Base-by-base conservation (phyloP, 768 basidiomycete species). In the Macrolepiota albuminosa region DNA sequence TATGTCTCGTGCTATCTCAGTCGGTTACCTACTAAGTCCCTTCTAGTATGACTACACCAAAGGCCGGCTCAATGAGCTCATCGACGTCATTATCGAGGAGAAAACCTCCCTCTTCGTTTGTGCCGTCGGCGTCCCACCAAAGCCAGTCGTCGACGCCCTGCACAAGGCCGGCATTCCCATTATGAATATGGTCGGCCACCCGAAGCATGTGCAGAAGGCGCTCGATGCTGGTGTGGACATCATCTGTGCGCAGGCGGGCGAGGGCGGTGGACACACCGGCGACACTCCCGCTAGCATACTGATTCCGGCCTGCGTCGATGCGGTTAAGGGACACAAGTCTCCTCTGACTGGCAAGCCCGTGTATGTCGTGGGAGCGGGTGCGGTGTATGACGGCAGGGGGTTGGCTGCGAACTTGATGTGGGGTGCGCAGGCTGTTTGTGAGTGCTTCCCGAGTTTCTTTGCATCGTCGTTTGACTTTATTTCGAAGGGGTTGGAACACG, bases 151-250 rank as follows among this genome's bases (percentile, higher is more conserved):
- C 39, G 90, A 95, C 34, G 83, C 77, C 64, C 78, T 97, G 45
- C 95, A 97, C 75, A 75, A 84, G 66, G 91, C 91, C 13, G 88
- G 91, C 14, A 94, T 96, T 62, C 81, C 86, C 40, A 80, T 95
- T 66, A 95, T 94, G 92, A 95, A 95, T 75, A 94, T 93, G 91
- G 88, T 96, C 60, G 95, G 95, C n/a, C 91, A 94, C 69, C 93
- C 94, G 13, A 96, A 94, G 69, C 91, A 94, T 70, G 90, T 90
- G 48, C 63, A 76, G 50, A 91, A 90, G 71, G 91, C 91, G 8
- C 81, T 96, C 36, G 90, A 81, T 3, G 87, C 80, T 39, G 95
- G 95, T 39, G 89, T 92, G 36, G 95, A 98, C 68, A 77, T 98
- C 61, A 95, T 98, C 69, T 97, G 95, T 67, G 93, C 93, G 4